Evolutionary conservation across 805 yeast species (phyloP).

Genomic region (Teunomyces stri): DNA sequence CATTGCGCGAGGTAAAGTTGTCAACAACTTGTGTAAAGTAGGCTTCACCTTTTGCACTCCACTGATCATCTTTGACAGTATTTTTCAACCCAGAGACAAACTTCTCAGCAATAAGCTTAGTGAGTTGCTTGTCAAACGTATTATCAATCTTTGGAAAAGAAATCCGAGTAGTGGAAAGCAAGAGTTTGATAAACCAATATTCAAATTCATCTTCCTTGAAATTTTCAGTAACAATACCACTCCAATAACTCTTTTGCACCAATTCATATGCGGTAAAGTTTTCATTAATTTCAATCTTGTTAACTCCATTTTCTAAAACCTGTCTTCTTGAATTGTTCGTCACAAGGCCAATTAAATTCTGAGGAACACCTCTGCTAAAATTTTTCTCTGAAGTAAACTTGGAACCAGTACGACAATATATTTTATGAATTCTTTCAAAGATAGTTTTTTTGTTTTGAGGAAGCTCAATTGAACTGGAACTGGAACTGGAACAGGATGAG

Average conservation of each 20-base stretch:
- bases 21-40: slow-evolving; percentile 42
- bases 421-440: slow-evolving; percentile 25
- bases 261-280: slow-evolving; percentile 20
- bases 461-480: slow-evolving; percentile 2
- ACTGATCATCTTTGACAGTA: slow-evolving; percentile 45
- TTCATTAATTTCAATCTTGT: slow-evolving; percentile 2
- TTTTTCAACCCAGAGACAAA: slow-evolving; percentile 50
- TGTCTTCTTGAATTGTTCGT: neutral
- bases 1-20: slow-evolving; percentile 48
- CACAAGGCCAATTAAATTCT: neutral
- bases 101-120: slow-evolving; percentile 32
- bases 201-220: slow-evolving; percentile 25
- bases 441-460: slow-evolving; percentile 13
- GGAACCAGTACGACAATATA: slow-evolving; percentile 23
- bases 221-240: slow-evolving; percentile 30
- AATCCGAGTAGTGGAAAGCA: slow-evolving; percentile 20
- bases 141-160: slow-evolving; percentile 10
- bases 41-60: slow-evolving; percentile 47
- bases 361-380: slow-evolving; percentile 1
- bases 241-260: slow-evolving; percentile 11
- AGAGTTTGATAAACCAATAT: slow-evolving; percentile 30
- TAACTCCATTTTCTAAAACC: neutral
- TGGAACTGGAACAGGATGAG: slow-evolving; percentile 4
- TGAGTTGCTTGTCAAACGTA: slow-evolving; percentile 6
- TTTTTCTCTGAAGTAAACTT: slow-evolving; percentile 13